Percentiles rank a stretch among this genome's conserved stretches.
These are phyloP conservation scores for Antitrichia curtipendula DNA, from an alignment of 225 moss, liverwort and hornwort species.

Conservation along the genomic window DNA sequence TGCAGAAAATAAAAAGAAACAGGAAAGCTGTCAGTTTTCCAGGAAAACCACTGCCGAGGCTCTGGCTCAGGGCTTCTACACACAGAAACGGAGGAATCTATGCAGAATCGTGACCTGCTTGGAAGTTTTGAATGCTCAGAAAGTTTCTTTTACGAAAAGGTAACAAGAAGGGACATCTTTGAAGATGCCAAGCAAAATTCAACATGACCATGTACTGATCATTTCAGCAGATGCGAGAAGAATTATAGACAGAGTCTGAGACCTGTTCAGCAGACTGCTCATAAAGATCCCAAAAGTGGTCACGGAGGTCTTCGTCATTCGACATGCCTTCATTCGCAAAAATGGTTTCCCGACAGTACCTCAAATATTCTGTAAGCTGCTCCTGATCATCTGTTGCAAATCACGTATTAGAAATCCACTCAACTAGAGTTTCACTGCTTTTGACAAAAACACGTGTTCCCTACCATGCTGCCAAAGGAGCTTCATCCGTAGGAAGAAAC, in stretches of 20 bases:
- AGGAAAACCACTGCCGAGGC: background rate
- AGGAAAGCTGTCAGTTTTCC: background rate
- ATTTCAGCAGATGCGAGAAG: background rate
- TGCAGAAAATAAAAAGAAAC: background rate
- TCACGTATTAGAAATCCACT: background rate
- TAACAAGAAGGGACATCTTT: background rate
- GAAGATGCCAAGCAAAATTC: background rate
- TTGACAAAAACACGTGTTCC: background rate
- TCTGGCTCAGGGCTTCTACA: background rate
- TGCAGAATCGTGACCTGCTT: background rate
- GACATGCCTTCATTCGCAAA: constrained; percentile 39
- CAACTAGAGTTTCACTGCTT: background rate
- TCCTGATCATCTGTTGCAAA: constrained; percentile 42
- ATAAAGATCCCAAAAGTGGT: constrained; percentile 58
- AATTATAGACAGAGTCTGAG: background rate
- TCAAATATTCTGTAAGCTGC: constrained; percentile 57
- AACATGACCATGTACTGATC: background rate
- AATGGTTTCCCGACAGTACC: constrained; percentile 71
- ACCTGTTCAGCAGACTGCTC: constrained; percentile 55
- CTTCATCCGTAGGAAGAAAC: background rate
- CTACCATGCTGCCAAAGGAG: background rate
- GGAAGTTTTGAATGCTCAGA: background rate
- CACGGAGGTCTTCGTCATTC: constrained; percentile 32
- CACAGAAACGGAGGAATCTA: background rate
- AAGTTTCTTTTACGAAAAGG: background rate